A percentile compares a stretch with the other conserved stretches of the same genome.
These are phyloP conservation scores for Grifola frondosa DNA, from an alignment of 1,284 basidiomycete genomes.

Conservation along the genomic window DNA sequence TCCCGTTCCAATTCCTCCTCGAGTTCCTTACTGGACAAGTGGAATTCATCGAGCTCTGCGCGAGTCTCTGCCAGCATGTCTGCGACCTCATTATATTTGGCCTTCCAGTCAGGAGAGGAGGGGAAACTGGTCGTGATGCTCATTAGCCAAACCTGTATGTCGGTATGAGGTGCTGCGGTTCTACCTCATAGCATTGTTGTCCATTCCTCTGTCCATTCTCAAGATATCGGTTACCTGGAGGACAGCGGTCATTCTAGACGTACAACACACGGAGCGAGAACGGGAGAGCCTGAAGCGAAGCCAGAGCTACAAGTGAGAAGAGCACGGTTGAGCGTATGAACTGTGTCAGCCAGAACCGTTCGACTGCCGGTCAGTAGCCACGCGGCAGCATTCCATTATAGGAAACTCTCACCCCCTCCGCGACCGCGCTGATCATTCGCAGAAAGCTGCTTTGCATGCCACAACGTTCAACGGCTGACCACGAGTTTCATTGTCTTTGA, in stretches of 20 bases:
- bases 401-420: too few relatives aligned
- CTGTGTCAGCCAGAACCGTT: slow-evolving; percentile 25
- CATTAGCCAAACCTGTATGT: slow-evolving; percentile 8
- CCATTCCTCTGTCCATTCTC: slow-evolving; percentile 56
- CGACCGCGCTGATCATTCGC: too few relatives aligned
- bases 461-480: too few relatives aligned
- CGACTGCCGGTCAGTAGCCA: slow-evolving; percentile 24
- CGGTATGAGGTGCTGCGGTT: slow-evolving; percentile 5
- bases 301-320: slow-evolving; percentile 11
- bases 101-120: slow-evolving; percentile 68
- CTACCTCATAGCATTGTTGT: slow-evolving; percentile 65
- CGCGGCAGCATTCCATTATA: slow-evolving; percentile 19
- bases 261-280: slow-evolving; percentile 30
- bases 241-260: slow-evolving; percentile 58
- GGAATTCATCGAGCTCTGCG: slow-evolving; percentile 89
- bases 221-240: slow-evolving; percentile 59
- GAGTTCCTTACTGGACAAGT: slow-evolving; percentile 86
- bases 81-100: slow-evolving; percentile 82
- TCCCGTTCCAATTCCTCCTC: slow-evolving; percentile 93
- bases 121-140: slow-evolving; percentile 44
- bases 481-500: too few relatives aligned
- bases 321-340: slow-evolving; percentile 18
- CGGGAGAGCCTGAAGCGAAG: slow-evolving; percentile 21
- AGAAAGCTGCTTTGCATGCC: background rate
- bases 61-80: slow-evolving; percentile 86